Evolutionary conservation across 2,329 filamentous ascomycete genomes (phyloP), one percentile per base, ranked within the genome.

Genomic region (Blastomyces emzantsi): DNA sequence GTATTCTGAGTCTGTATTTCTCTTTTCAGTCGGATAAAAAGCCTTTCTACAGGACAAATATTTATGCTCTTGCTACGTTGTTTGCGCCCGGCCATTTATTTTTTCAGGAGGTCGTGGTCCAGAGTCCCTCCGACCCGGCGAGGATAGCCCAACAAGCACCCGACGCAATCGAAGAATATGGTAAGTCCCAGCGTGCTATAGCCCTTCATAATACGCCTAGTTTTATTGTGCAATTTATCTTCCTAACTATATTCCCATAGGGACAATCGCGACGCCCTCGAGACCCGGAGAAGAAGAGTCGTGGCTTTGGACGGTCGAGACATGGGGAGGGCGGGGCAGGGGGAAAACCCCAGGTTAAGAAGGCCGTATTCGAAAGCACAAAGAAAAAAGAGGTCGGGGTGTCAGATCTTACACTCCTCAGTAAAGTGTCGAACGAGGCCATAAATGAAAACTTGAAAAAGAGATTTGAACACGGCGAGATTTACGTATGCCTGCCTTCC

Each of bases 371-470:
- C 79, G 94, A 99, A 76, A 90, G 87, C 66, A 90, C 88, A 69
- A 97, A 97, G 84, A 99, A 97, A 87, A 97, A 96, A 85, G 92
- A 99, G 78, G 94, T 99, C 70, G 94, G 94, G 69, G 94, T 99
- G 62, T 97, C 94, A 63, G 94, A 99, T 82, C 84, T 99, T 75
- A 99, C 94, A 3, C 82, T 99, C 72, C 89, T 99, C 74, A 97
- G 92, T 82, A 97, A 97, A 78, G 95, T 99, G 68, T 96, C 92
- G 69, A 97, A 99, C 77, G 94, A 99, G 77, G 92, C 93, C 66
- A 99, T 99, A 82, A 99, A 99, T 80, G 94, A 97, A 64, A 99
- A 99, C 77, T 77, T 99, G 76, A 96, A 97, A 83, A 95, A 97
- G 81, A 87, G 94, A 66, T 99, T 99, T 78, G 91, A 97, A 75